Evolutionary conservation across 305 asterid species (phyloP), one percentile per base, ranked within the genome.

Genomic region (Fraxinus xanthoxyloides): DNA sequence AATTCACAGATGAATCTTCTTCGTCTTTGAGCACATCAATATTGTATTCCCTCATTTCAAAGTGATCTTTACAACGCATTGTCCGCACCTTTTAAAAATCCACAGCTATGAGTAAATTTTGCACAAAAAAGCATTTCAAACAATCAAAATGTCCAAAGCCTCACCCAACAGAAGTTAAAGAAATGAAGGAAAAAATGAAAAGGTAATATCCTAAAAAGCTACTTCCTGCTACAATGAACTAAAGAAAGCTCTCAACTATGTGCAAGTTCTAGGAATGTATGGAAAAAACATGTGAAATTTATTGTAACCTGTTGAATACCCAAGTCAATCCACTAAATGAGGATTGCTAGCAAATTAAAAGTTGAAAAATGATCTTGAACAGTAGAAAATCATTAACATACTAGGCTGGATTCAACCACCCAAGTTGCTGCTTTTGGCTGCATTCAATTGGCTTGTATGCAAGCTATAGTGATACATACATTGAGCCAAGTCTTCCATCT

Each of bases 41-140:
- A 81, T 90, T 87, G 89, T 90, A 96, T 81, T 96, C 98, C 86
- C 95, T 93, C 94, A 96, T 90, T 87, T 96, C 99, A 78, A 88
- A 94, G 87, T 94, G 98, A 90, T 93, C 93, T 87, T 93, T 87
- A 56, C 75, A 75, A 54, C 80, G 85, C 97, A 87, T 87, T 23
- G 87, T 78, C 76, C 95, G 92, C 82, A 94, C 99, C 99, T 96
- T 82, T 79, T 48, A 84, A 84, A 82, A 74, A 77, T 77, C 65
- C 89, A 73, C 76, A 78, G 28, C 72, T 67, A 78, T 78, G 21
- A 67, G 83, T 5, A 84, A 46, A 61, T 80, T 77, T 78, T 38
- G 65, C 34, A 59, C 40, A 67, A n/a, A 70, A 34, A 28, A 77
- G 76, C 56, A 84, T 56, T 79, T 38, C 54, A 61, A 59, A 82